Conservation (phyloP, 2,329 filamentous ascomycete genomes). For the Colletotrichum lindemuthianum region DNA sequence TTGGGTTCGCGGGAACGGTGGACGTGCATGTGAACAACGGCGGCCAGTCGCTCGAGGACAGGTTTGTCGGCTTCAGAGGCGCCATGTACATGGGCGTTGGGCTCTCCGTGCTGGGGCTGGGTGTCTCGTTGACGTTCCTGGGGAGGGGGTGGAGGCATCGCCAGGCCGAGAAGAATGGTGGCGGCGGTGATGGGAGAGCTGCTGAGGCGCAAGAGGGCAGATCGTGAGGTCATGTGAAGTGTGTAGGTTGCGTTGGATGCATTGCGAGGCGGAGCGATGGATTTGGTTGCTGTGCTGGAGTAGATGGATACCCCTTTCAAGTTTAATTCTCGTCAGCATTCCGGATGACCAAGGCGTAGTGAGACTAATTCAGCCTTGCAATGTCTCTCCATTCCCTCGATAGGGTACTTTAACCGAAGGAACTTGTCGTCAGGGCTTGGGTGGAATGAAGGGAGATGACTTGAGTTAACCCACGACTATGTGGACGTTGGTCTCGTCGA, state of each 20-base stretch:
- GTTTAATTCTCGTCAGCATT: too few species aligned
- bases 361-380: too few species aligned
- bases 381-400: too few species aligned
- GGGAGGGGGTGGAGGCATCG: constrained; percentile 30
- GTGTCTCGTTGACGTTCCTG: constrained; percentile 21
- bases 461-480: too few species aligned
- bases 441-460: too few species aligned
- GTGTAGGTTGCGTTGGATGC: not conserved
- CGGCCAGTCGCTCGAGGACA: constrained; percentile 37
- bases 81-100: constrained; percentile 55
- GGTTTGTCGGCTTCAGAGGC: constrained; percentile 48
- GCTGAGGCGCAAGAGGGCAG: constrained; percentile 1
- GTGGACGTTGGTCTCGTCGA: too few species aligned
- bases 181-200: constrained; percentile 7
- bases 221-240: not conserved
- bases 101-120: constrained; percentile 38
- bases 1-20: constrained; percentile 74
- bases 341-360: too few species aligned
- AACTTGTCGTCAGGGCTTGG: too few species aligned
- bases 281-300: not conserved
- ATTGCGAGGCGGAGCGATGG: constrained; percentile 8
- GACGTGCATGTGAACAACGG: constrained; percentile 53
- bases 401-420: too few species aligned
- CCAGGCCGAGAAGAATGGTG: not conserved
- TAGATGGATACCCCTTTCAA: too few species aligned